Percentiles rank a stretch among this genome's conserved stretches.
phyloP scores from a whole-genome alignment of 129 eudicot species.

The Rutidosis leptorrhynchoides region DNA sequence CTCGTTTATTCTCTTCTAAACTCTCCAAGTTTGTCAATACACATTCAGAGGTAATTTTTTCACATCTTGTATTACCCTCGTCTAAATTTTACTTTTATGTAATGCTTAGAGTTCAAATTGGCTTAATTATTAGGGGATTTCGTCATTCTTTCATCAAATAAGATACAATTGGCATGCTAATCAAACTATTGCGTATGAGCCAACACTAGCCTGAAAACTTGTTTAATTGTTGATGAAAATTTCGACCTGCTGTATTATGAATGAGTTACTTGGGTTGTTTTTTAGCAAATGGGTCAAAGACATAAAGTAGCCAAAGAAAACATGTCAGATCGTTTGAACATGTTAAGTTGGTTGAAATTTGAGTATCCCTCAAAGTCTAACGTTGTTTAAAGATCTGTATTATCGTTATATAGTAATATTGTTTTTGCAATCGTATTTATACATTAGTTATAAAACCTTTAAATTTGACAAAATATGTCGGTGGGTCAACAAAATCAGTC shows the following conservation, averaged over 20 bases:
- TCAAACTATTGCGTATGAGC: not conserved
- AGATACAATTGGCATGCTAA: not conserved
- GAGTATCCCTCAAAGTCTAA: not conserved
- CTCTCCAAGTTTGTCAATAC: slow-evolving; percentile 36
- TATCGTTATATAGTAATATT: not conserved
- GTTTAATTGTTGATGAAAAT: not conserved
- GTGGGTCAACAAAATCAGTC: slow-evolving; percentile 1
- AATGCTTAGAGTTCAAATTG: not conserved
- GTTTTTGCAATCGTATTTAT: not conserved
- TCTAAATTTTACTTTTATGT: not conserved
- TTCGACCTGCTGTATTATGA: not conserved
- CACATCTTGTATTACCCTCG: not conserved
- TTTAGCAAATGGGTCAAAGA: not conserved
- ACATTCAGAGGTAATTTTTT: slow-evolving; percentile 51
- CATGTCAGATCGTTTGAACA: not conserved
- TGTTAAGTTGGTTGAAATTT: not conserved
- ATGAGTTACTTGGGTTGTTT: not conserved
- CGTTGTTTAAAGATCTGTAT: not conserved
- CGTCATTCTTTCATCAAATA: not conserved
- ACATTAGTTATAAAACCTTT: not conserved
- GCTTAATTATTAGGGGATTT: not conserved
- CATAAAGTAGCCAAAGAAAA: not conserved
- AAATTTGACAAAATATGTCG: not conserved
- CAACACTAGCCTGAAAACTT: not conserved
- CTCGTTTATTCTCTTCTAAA: slow-evolving; percentile 44